These are phyloP conservation scores for Fusarium heterosporum DNA, from an alignment of 2,329 filamentous ascomycete genomes.

Conservation along the genomic window DNA sequence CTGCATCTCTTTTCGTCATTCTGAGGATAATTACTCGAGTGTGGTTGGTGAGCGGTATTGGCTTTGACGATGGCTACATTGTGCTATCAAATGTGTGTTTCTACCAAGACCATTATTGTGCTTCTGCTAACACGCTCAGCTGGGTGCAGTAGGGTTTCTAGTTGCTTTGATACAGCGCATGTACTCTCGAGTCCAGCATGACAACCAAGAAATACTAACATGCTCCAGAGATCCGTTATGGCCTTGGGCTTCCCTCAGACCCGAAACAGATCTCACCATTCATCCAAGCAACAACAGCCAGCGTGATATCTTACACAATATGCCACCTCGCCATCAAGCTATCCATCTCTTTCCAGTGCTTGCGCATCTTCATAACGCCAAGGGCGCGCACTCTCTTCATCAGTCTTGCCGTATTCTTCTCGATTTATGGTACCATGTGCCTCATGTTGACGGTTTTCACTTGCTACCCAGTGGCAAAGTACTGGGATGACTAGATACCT, in stretches of 20 bases:
- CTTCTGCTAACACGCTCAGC: background rate
- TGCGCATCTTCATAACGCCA: background rate
- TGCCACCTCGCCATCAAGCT: conserved; percentile 4
- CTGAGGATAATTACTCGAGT: background rate
- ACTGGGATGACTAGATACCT: conserved; percentile 1
- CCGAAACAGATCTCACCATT: background rate
- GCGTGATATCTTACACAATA: background rate
- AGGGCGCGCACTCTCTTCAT: background rate
- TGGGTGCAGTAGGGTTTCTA: background rate
- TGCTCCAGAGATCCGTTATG: background rate
- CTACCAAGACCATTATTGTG: too few relatives aligned
- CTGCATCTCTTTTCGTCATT: background rate
- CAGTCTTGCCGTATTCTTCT: background rate
- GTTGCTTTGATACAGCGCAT: conserved; percentile 3
- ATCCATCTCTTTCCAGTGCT: background rate
- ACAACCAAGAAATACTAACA: background rate
- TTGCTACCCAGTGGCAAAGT: conserved; percentile 2
- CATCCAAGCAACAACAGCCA: background rate
- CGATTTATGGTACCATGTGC: background rate
- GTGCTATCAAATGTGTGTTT: background rate
- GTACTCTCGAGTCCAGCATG: background rate
- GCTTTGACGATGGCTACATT: background rate
- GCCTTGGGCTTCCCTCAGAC: background rate
- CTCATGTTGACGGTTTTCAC: conserved; percentile 1
- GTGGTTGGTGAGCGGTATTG: background rate